Percentiles rank a stretch among this genome's conserved stretches.
Evolutionary conservation across 2,329 filamentous ascomycete genomes (phyloP).

Genomic region (Paracorniculantispora psalliotae): DNA sequence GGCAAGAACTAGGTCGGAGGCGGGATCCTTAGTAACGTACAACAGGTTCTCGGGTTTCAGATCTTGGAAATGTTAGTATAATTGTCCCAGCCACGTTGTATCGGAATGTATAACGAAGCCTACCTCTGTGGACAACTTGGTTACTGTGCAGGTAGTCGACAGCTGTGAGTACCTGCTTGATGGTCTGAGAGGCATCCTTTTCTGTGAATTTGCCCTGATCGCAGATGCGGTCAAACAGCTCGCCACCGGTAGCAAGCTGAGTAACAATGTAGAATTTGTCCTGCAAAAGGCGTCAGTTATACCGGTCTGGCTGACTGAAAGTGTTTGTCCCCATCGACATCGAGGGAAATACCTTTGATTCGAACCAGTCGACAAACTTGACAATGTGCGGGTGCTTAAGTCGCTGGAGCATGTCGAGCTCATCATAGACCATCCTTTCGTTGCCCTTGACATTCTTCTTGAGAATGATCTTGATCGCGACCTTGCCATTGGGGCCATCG

Average conservation of each 20-base stretch:
- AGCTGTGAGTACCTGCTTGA: slow-evolving; percentile 86
- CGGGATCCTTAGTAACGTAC: slow-evolving; percentile 71
- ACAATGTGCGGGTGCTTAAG: slow-evolving; percentile 95
- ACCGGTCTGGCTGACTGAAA: not conserved
- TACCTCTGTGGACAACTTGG: slow-evolving; percentile 93
- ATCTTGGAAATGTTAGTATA: slow-evolving; percentile 49
- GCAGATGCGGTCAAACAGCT: slow-evolving; percentile 96
- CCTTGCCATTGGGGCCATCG: slow-evolving; percentile 75
- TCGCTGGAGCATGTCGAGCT: slow-evolving; percentile 86
- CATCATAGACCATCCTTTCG: slow-evolving; percentile 97
- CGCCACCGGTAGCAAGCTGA: slow-evolving; percentile 89
- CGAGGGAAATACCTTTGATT: slow-evolving; percentile 69
- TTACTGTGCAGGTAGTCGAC: slow-evolving; percentile 93
- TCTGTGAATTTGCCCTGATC: slow-evolving; percentile 98
- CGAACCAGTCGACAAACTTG: slow-evolving; percentile 97
- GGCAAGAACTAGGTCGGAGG: slow-evolving; percentile 86
- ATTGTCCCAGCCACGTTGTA: not conserved
- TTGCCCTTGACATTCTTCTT: slow-evolving; percentile 99
- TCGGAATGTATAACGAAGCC: not conserved
- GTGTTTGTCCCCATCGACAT: not conserved
- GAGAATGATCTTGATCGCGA: slow-evolving; percentile 96
- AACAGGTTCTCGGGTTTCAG: slow-evolving; percentile 97
- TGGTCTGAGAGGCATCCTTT: slow-evolving; percentile 94
- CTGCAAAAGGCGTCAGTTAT: slow-evolving; percentile 39
- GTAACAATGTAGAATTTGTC: slow-evolving; percentile 99